These are phyloP conservation scores for Plantago elongata DNA, from an alignment of 257 asterid genomes.

Conservation along the genomic window DNA sequence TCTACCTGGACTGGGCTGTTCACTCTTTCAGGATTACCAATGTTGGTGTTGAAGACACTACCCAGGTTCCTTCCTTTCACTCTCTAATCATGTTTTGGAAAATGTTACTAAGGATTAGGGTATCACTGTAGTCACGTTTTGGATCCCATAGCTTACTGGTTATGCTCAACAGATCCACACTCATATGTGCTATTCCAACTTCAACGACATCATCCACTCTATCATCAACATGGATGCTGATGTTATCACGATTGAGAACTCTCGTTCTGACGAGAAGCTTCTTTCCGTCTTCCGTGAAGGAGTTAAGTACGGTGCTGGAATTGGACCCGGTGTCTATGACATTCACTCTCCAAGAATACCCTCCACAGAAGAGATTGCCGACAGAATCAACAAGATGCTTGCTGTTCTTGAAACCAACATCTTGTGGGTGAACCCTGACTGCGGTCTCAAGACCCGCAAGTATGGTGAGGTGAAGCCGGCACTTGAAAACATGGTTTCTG, in stretches of 20 bases:
- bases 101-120: no score
- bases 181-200: slow-evolving; percentile 99
- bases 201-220: slow-evolving; percentile 94
- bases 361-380: slow-evolving; percentile 76
- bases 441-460: slow-evolving; percentile 96
- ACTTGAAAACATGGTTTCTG: slow-evolving; percentile 73
- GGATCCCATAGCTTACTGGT: background rate
- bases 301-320: slow-evolving; percentile 93
- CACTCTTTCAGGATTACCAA: slow-evolving; percentile 98
- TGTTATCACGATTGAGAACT: slow-evolving; percentile 96
- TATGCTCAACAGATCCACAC: slow-evolving; percentile 69
- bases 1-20: slow-evolving; percentile 97
- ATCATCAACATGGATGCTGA: slow-evolving; percentile 97
- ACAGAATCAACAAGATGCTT: slow-evolving; percentile 93
- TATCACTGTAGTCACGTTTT: background rate
- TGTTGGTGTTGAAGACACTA: slow-evolving; percentile 72
- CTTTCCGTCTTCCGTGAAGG: slow-evolving; percentile 97
- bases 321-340: slow-evolving; percentile 93
- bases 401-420: slow-evolving; percentile 92
- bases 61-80: slow-evolving; percentile 56
- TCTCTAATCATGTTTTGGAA: no score
- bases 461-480: slow-evolving; percentile 90
- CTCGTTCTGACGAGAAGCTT: slow-evolving; percentile 95
- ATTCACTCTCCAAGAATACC: slow-evolving; percentile 99
- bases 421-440: slow-evolving; percentile 98